phyloP scores from a whole-genome alignment of 2,329 filamentous ascomycete genomes.

The Penicillium sp. region DNA sequence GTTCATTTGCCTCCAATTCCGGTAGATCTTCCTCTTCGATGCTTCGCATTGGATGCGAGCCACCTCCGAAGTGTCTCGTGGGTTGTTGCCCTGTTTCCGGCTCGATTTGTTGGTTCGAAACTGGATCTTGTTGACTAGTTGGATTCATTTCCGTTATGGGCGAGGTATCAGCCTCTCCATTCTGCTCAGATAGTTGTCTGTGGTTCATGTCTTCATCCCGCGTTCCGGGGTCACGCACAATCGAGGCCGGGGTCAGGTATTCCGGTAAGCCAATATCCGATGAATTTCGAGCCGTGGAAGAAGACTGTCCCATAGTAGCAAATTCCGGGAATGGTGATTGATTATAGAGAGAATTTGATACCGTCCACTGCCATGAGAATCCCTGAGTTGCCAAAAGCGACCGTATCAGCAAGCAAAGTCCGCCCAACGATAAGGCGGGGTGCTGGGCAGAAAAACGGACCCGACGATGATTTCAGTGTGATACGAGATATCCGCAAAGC shows the following conservation, averaged over 20 bases:
- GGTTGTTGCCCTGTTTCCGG: constrained; percentile 23
- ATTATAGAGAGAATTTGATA: constrained; percentile 26
- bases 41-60: constrained; percentile 29
- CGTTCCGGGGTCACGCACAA: constrained; percentile 22
- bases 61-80: constrained; percentile 6
- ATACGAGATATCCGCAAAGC: background rate
- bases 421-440: background rate
- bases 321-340: constrained; percentile 13
- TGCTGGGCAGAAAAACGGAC: background rate
- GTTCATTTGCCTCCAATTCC: constrained; percentile 33
- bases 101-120: constrained; percentile 10
- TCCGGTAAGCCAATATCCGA: constrained; percentile 28
- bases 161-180: constrained; percentile 21
- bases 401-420: constrained; percentile 6
- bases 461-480: background rate
- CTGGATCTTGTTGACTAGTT: constrained; percentile 14
- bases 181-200: constrained; percentile 28
- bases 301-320: constrained; percentile 47
- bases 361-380: constrained; percentile 32
- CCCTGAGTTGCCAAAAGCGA: constrained; percentile 8
- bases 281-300: constrained; percentile 41
- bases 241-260: constrained; percentile 20
- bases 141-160: constrained; percentile 15
- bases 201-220: constrained; percentile 40
- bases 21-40: constrained; percentile 39